Percentiles rank a stretch among this genome's conserved stretches.
phyloP scores from a whole-genome alignment of 2,329 filamentous ascomycete species.

The Tolypocladium nubicola region DNA sequence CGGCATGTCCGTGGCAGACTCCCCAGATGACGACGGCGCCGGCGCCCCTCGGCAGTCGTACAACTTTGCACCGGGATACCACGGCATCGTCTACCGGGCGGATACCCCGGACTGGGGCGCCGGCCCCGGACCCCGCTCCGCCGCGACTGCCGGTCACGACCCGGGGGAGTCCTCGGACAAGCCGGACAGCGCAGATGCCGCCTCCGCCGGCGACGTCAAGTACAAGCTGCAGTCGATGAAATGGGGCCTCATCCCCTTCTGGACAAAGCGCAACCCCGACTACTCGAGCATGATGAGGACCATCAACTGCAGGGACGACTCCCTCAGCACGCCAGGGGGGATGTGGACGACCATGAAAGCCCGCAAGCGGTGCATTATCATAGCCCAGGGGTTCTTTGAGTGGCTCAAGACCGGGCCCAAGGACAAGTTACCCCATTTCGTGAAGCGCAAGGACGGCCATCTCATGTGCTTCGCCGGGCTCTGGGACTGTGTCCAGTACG shows the following conservation, averaged over 20 bases:
- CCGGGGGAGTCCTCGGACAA: background rate
- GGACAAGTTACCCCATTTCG: slow-evolving; percentile 76
- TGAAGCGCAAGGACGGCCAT: slow-evolving; percentile 69
- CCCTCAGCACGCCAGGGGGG: slow-evolving; percentile 60
- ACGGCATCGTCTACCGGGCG: slow-evolving; percentile 78
- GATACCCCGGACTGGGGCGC: slow-evolving; percentile 54
- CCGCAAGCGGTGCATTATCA: slow-evolving; percentile 74
- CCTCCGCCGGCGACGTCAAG: slow-evolving; percentile 23
- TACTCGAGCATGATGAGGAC: slow-evolving; percentile 73
- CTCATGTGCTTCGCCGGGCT: slow-evolving; percentile 85
- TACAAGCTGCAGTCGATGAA: slow-evolving; percentile 91
- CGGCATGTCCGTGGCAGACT: slow-evolving; percentile 61
- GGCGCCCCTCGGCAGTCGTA: slow-evolving; percentile 60
- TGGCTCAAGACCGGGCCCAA: slow-evolving; percentile 75
- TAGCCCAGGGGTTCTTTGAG: slow-evolving; percentile 92
- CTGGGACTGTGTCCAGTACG: slow-evolving; percentile 80
- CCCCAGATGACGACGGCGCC: slow-evolving; percentile 58
- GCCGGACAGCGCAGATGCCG: slow-evolving; percentile 1
- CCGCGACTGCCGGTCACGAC: background rate
- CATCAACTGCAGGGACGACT: slow-evolving; percentile 93
- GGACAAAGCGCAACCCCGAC: slow-evolving; percentile 77
- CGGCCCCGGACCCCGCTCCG: slow-evolving; percentile 20
- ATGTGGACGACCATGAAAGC: slow-evolving; percentile 93
- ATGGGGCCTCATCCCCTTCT: slow-evolving; percentile 91
- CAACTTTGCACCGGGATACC: slow-evolving; percentile 85